A percentile compares a stretch with the other conserved stretches of the same genome.
phyloP scores from a whole-genome alignment of 192 early-diverging fungal genomes.

The Mortierella antarctica region DNA sequence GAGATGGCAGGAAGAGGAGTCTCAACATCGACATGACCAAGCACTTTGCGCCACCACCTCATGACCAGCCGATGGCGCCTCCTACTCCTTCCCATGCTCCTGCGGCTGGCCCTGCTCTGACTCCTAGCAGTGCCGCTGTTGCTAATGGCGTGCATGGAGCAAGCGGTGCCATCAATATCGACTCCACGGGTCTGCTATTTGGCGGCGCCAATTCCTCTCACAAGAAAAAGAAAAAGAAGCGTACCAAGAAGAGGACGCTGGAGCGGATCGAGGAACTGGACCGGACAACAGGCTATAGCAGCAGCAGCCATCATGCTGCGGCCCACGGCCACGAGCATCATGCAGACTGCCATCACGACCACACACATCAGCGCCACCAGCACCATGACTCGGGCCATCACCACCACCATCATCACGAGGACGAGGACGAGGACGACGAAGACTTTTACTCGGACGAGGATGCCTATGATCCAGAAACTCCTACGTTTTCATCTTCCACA shows the following conservation, averaged over 20 bases:
- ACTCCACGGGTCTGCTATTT: conserved; percentile 3
- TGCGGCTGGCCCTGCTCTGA: conserved; percentile 3
- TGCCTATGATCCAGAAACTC: conserved; percentile 57
- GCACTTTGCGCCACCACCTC: conserved; percentile 29
- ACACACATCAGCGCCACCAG: conserved; percentile 18
- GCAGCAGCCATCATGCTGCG: neutral
- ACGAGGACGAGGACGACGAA: conserved; percentile 52
- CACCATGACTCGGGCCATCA: conserved; percentile 40
- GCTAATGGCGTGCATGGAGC: neutral
- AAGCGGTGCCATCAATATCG: neutral
- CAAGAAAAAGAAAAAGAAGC: conserved; percentile 51
- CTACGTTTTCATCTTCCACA: conserved; percentile 33
- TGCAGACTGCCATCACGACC: conserved; percentile 37
- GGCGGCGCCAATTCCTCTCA: conserved; percentile 9
- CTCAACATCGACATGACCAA: conserved; percentile 52
- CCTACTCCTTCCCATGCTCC: conserved; percentile 16
- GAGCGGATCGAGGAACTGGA: conserved; percentile 45
- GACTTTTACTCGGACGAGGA: conserved; percentile 62
- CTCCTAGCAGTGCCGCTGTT: conserved; percentile 10
- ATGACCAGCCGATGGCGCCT: conserved; percentile 29
- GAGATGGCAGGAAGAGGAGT: conserved; percentile 56
- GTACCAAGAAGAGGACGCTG: conserved; percentile 34
- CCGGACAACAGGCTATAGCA: conserved; percentile 1
- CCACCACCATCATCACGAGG: conserved; percentile 49
- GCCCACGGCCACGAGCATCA: conserved; percentile 16